Conservation (phyloP, 345 rosid species). For the Citrus medica region DNA sequence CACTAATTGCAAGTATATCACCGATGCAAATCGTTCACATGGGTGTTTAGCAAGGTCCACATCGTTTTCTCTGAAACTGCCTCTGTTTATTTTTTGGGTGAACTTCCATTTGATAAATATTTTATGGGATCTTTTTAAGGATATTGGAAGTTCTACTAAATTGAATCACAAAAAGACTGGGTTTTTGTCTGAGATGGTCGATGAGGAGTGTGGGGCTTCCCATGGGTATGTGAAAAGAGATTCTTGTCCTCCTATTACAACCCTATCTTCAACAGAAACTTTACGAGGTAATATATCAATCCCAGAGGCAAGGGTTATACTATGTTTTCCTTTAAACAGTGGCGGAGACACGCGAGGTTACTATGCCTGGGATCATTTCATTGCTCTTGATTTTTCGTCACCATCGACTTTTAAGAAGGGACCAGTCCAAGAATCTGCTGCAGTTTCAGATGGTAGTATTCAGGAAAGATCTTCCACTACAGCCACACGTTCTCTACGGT, state of each 20-base stretch:
- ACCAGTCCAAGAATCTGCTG: slow-evolving; percentile 13
- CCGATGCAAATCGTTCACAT: slow-evolving; percentile 35
- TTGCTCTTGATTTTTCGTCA: slow-evolving; percentile 61
- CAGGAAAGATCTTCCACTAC: slow-evolving; percentile 38
- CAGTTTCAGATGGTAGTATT: slow-evolving; percentile 29
- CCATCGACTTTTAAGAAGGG: slow-evolving; percentile 35
- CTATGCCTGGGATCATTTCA: slow-evolving; percentile 56
- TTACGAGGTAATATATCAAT: slow-evolving; percentile 53
- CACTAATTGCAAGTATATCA: slow-evolving; percentile 39
- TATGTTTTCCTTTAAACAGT: slow-evolving; percentile 66
- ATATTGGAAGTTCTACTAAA: slow-evolving; percentile 40
- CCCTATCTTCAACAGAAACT: slow-evolving; percentile 40
- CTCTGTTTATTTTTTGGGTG: slow-evolving; percentile 69
- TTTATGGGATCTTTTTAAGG: slow-evolving; percentile 53
- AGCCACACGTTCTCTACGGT: slow-evolving; percentile 44
- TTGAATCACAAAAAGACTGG: slow-evolving; percentile 19
- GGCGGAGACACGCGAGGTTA: slow-evolving; percentile 31
- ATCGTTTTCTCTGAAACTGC: slow-evolving; percentile 62
- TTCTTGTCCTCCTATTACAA: slow-evolving; percentile 20
- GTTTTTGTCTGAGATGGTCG: slow-evolving; percentile 16
- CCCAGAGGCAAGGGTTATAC: slow-evolving; percentile 60
- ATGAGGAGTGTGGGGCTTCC: slow-evolving; percentile 24
- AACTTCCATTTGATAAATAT: slow-evolving; percentile 47
- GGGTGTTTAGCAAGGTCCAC: slow-evolving; percentile 34
- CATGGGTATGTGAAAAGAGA: slow-evolving; percentile 21